Base-by-base conservation (phyloP, 805 yeast genomes). In the Barnettozyma pratensis region DNA sequence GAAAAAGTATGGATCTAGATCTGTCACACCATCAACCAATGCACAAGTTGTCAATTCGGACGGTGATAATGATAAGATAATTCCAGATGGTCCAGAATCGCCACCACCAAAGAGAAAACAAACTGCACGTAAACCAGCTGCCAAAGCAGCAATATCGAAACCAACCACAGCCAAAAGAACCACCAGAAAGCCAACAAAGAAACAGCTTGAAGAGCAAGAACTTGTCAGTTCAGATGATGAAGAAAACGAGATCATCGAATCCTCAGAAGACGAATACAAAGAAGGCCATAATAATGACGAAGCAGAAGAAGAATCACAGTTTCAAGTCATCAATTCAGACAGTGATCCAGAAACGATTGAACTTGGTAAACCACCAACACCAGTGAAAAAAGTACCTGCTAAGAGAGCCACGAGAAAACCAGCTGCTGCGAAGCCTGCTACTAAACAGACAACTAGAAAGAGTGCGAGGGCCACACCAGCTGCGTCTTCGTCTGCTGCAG, bases 271-370 rank as follows among this genome's bases (percentile, higher is more conserved):
- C 14, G 36, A 39, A 8, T 31, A 31, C 11, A 8, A 31, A 11
- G 34, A 31, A 11, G 11, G 11, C 34, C 8, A 31, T 31, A n/a
- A 39, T 30, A 29, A n/a, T 39, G 7, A 7, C 34, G 45, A 46
- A n/a, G 32, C 37, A 6, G 32, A 40, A 6, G 43, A 39, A 11
- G 39, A 44, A 11, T 45, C 48, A 6, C 41, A 28, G n/a, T 47
- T 47, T 31, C 43, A 42, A 12, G 50, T 42, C 14, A 47, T 47
- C 27, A 47, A 47, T 25, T 47, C 50, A 5, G 50, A 47, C 30
- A 41, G 37, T 41, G 49, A 45, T 6, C 27, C 38, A 19, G 49
- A 45, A 6, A 12, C 30, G 11, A 39, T 39, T 30, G 40, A 42
- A n/a, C 14, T 42, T 10, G 12, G 25, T 4, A 34, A 36, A 32